Evolutionary conservation across 2,329 filamentous ascomycete species (phyloP).

Genomic region (Zasmidium angulare): DNA sequence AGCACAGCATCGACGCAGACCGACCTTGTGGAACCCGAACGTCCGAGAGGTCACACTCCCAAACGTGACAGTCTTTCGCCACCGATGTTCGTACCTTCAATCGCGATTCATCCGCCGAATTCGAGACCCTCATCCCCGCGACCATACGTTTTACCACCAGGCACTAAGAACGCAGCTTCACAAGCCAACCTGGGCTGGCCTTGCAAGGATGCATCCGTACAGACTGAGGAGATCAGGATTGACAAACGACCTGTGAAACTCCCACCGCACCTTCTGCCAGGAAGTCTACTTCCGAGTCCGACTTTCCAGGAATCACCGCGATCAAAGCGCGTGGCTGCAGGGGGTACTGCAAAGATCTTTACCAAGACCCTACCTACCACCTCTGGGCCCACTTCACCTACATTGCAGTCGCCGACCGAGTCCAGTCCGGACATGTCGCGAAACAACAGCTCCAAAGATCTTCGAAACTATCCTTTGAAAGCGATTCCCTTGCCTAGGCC

Average conservation of each 20-base stretch:
- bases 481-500: slow-evolving; percentile 35
- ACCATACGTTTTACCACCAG: slow-evolving; percentile 74
- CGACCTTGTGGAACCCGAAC: slow-evolving; percentile 23
- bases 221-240: slow-evolving; percentile 88
- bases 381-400: slow-evolving; percentile 23
- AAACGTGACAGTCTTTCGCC: slow-evolving; percentile 33
- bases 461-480: slow-evolving; percentile 31
- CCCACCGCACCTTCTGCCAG: slow-evolving; percentile 76
- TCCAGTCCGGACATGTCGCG: slow-evolving; percentile 26
- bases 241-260: slow-evolving; percentile 74
- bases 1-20: slow-evolving; percentile 36
- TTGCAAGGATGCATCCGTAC: slow-evolving; percentile 61
- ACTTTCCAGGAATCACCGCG: slow-evolving; percentile 32
- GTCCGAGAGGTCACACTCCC: slow-evolving; percentile 24
- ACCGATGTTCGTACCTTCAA: slow-evolving; percentile 60
- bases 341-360: slow-evolving; percentile 8
- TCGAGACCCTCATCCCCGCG: slow-evolving; percentile 79
- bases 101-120: slow-evolving; percentile 84
- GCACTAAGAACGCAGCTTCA: slow-evolving; percentile 76
- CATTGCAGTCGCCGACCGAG: slow-evolving; percentile 28
- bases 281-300: slow-evolving; percentile 62
- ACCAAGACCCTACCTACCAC: slow-evolving; percentile 14
- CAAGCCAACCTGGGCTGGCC: slow-evolving; percentile 65
- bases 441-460: slow-evolving; percentile 24
- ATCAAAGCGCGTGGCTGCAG: slow-evolving; percentile 9